Evolutionary conservation across 1,284 basidiomycete species (phyloP), one percentile per base, ranked within the genome.

Genomic region (Athelia psychrophila): DNA sequence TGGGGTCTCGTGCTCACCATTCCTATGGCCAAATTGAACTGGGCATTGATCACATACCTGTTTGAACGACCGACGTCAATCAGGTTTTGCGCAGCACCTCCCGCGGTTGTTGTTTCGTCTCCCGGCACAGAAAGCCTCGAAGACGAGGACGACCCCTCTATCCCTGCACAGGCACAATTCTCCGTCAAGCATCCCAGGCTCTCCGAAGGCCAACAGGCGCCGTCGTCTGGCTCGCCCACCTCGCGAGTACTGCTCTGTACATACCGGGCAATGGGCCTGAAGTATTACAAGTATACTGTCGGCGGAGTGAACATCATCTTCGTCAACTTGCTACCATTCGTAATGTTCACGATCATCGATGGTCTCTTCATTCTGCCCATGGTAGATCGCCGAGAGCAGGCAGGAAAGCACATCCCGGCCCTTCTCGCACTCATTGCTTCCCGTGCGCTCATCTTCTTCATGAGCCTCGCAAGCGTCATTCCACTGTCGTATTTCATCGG

Each of bases 281-380:
- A 97, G 69, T 99, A 98, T 74, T 98, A 95, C 88, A 99, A 99
- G 78, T 99, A 99, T 70, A 99, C 97, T 2, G 83, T 99, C 46
- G 95, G 96, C 22, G 97, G 97, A 23, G 95, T 99, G 60, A 99
- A 99, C 78, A 98, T 99, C 67, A 74, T 99, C 57, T 99, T 99
- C 69, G 84, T 99, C 75, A 98, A 99, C 73, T 88, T 98, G 50
- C 70, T 99, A 25, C 91, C 94, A 1, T 72, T 98, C 50, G 94
- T 99, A 9, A 93, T 97, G 69, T 94, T 99, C 72, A 93, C 92
- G 62, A 97, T 99, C 63, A 81, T 97, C 57, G 95, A 98, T 71
- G 95, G 91, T 18, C 84, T 94, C 63, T 74, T 98, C 50, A 77
- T 99, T 25, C 77, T 91, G 22, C 87, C 85, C 0, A 72, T 86